Conservation (phyloP, 2,329 filamentous ascomycete species). For the Botrytis tulipae region DNA sequence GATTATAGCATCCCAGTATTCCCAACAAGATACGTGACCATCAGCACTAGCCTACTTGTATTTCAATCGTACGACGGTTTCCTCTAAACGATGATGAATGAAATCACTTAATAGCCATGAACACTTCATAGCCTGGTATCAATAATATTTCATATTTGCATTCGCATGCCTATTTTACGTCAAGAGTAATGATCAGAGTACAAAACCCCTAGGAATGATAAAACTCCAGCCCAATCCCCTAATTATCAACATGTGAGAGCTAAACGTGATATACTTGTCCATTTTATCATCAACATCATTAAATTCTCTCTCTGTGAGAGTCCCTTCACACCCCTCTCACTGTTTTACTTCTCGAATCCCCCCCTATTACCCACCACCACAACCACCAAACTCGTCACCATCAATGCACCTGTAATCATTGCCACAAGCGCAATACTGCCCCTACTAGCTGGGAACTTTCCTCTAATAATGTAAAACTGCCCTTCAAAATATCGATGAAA, state of each 20-base stretch:
- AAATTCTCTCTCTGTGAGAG: background rate
- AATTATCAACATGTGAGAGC: background rate
- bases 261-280: background rate
- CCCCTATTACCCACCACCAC: slow-evolving; percentile 48
- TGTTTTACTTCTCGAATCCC: background rate
- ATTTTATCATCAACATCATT: background rate
- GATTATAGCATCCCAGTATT: background rate
- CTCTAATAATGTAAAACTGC: slow-evolving; percentile 75
- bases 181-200: background rate
- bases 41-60: background rate
- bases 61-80: background rate
- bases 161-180: background rate
- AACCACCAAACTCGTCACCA: slow-evolving; percentile 58
- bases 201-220: background rate
- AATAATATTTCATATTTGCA: background rate
- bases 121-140: background rate
- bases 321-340: background rate
- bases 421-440: slow-evolving; percentile 72
- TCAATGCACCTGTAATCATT: slow-evolving; percentile 61
- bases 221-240: background rate
- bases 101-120: background rate
- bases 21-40: background rate
- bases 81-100: background rate
- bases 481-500: slow-evolving; percentile 76
- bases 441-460: slow-evolving; percentile 76